A percentile compares a stretch with the other conserved stretches of the same genome.
Conservation (phyloP, 2,329 filamentous ascomycete genomes). For the Nemania sp. region DNA sequence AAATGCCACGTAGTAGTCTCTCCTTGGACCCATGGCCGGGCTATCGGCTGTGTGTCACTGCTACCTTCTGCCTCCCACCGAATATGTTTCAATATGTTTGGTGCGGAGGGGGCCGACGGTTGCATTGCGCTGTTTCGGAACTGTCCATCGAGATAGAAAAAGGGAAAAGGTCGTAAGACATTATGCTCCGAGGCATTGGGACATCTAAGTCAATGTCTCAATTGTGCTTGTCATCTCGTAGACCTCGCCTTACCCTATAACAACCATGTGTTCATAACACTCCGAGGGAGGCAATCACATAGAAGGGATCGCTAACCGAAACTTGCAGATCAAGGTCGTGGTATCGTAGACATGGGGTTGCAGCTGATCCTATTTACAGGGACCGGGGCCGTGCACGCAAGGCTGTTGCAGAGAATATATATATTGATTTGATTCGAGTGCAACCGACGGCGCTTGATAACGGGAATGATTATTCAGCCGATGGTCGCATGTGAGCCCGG, state of each 20-base stretch:
- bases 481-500: background rate
- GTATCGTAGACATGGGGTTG: conserved; percentile 2
- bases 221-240: background rate
- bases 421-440: conserved; percentile 1
- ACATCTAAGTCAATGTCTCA: conserved; percentile 12
- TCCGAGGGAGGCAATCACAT: background rate
- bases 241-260: background rate
- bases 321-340: conserved; percentile 4
- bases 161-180: background rate
- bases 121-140: background rate
- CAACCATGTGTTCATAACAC: background rate
- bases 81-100: conserved; percentile 2
- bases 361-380: background rate
- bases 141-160: background rate
- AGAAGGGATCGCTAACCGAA: background rate
- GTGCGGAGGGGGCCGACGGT: conserved; percentile 10
- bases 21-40: conserved; percentile 2
- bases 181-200: conserved; percentile 9
- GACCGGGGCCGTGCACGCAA: background rate
- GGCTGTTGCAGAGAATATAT: conserved; percentile 9
- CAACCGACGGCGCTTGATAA: background rate
- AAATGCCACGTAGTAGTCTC: conserved; percentile 9
- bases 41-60: background rate
- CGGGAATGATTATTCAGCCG: conserved; percentile 7
- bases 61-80: conserved; percentile 6